These are phyloP conservation scores for Irpex sp. DNA, from an alignment of 1,284 basidiomycete genomes.

Conservation along the genomic window DNA sequence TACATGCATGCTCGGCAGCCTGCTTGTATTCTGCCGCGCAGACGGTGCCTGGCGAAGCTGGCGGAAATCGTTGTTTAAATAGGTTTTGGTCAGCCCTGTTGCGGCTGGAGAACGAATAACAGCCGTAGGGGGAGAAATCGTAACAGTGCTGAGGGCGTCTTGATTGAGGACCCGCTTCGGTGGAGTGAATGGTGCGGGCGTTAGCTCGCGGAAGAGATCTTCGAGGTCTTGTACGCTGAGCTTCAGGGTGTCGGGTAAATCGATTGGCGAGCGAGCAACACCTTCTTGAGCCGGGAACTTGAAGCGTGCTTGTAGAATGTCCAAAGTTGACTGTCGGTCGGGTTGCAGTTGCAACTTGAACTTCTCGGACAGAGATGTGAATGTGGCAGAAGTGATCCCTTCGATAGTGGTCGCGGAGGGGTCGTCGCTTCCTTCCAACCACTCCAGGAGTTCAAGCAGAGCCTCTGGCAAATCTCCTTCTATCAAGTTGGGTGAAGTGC, in stretches of 20 bases:
- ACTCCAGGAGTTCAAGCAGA: conserved; percentile 42
- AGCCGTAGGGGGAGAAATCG: conserved; percentile 67
- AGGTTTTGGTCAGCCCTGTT: conserved; percentile 78
- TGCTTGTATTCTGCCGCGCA: conserved; percentile 73
- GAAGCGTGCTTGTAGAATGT: conserved; percentile 17
- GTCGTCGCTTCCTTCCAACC: conserved; percentile 36
- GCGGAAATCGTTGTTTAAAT: conserved; percentile 73
- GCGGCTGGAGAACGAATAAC: conserved; percentile 68
- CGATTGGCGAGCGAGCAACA: conserved; percentile 3
- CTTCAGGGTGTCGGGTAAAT: conserved; percentile 21
- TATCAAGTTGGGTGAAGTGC: conserved; percentile 16
- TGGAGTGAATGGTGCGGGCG: conserved; percentile 43
- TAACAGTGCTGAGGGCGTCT: conserved; percentile 42
- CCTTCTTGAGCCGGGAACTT: conserved; percentile 16
- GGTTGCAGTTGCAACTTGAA: conserved; percentile 18
- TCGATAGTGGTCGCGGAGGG: conserved; percentile 35
- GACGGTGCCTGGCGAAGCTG: conserved; percentile 62
- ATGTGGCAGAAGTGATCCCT: conserved; percentile 35
- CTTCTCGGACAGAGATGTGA: conserved; percentile 19
- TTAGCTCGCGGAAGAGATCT: conserved; percentile 20
- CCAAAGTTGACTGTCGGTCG: conserved; percentile 20
- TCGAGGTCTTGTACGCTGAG: conserved; percentile 27
- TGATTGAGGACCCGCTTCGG: conserved; percentile 47
- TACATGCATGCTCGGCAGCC: conserved; percentile 77
- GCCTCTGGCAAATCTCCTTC: conserved; percentile 28